Conservation (phyloP, 2,329 filamentous ascomycete genomes). For the Cytospora leucostoma region DNA sequence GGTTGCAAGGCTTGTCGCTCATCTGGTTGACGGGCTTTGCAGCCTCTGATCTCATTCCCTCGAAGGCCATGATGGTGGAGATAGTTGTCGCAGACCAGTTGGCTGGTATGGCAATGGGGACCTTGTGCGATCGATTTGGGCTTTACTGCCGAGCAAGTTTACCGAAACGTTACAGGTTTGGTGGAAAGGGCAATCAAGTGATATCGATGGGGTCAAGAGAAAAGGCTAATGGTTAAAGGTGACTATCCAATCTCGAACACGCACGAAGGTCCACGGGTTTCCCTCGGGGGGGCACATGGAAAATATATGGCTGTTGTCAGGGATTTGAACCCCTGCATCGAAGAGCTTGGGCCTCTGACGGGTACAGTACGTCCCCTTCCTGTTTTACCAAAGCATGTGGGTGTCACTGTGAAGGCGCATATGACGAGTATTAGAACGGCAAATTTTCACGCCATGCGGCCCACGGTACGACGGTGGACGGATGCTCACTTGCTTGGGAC, state of each 20-base stretch:
- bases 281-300: slow-evolving; percentile 11
- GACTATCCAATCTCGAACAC: not conserved
- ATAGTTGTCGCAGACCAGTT: not conserved
- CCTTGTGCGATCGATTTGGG: not conserved
- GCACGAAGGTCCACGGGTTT: not conserved
- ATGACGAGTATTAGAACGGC: slow-evolving; percentile 14
- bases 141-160: not conserved
- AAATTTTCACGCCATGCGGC: slow-evolving; percentile 23
- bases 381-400: slow-evolving; percentile 16
- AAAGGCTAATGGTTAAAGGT: not conserved
- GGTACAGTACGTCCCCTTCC: slow-evolving; percentile 12
- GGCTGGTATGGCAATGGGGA: not conserved
- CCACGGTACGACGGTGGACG: slow-evolving; percentile 22
- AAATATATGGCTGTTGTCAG: slow-evolving; percentile 16
- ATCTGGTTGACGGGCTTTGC: slow-evolving; percentile 16
- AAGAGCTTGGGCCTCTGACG: slow-evolving; percentile 22
- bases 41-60: not conserved
- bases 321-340: slow-evolving; percentile 22
- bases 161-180: slow-evolving; percentile 1
- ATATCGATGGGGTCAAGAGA: not conserved
- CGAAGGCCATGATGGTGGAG: not conserved
- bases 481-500: slow-evolving; percentile 6
- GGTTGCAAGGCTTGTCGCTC: slow-evolving; percentile 25
- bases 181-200: not conserved
- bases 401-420: slow-evolving; percentile 18